Base-by-base conservation (phyloP, 1,284 basidiomycete species). In the Ustilago shanxiensis region DNA sequence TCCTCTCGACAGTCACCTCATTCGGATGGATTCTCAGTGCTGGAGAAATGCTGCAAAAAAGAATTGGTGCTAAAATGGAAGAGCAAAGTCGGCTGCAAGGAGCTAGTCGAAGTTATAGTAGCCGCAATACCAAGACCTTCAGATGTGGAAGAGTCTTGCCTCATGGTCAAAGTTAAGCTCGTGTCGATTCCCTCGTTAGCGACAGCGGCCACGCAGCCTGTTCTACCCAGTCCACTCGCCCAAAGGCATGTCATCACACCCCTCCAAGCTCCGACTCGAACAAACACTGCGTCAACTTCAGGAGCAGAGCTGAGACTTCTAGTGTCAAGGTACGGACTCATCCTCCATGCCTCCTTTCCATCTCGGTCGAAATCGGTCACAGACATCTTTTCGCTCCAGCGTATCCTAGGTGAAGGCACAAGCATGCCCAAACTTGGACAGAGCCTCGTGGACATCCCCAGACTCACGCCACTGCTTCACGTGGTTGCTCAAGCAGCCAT, bases 301-400 rank as follows among this genome's bases (percentile, higher is more conserved):
- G 47, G 4, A 14, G 37, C 37, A 29, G 8, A 61, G 49, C 24
- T 66, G 24, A 55, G 65, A 29, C 47, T 72, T 3, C 57, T 72
- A 10, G 70, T 72, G 0, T 72, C 70, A 22, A 52, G 70, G 18
- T 57, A 55, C 31, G 70, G 70, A 16, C 65, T 72, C 8, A 53
- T 72, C 16, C 53, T 72, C 7, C 49, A 57, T 1, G 37, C 55
- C 4, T 26, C 57, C 3, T 49, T 29, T 10, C 41, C 63, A 13
- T 1, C 29, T 26, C 47, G 28, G 24, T 20, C n/a, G 16, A 22
- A 26, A 16, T 28, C n/a, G 10, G 14, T 10, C 47, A 49, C 11
- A 4, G 26, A 13, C 24, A 13, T 11, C 26, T 10, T 14, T 9
- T 13, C 24, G 7, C 47, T 24, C 28, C 24, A 49, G 22, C 47